Percentiles rank a stretch among this genome's conserved stretches.
phyloP scores from a whole-genome alignment of 2,329 filamentous ascomycete species.

The Fusarium sp. region DNA sequence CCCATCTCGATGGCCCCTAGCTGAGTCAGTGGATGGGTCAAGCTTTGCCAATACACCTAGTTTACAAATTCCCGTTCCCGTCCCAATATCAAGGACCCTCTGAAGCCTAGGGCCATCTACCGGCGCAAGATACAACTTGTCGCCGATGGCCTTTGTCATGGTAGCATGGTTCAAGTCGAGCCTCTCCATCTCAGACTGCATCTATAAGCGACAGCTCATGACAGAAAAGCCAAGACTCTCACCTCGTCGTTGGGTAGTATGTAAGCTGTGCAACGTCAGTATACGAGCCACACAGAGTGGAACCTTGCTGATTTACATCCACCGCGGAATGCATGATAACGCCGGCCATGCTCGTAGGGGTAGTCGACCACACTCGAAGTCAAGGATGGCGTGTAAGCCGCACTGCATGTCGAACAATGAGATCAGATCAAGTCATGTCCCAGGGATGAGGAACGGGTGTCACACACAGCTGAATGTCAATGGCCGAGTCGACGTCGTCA shows the following conservation, averaged over 20 bases:
- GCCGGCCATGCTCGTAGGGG: conserved; percentile 45
- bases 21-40: neutral
- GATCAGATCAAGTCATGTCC: neutral
- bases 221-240: neutral
- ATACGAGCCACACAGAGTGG: neutral
- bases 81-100: conserved; percentile 57
- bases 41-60: neutral
- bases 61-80: conserved; percentile 57
- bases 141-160: conserved; percentile 40
- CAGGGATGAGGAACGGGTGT: neutral
- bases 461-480: neutral
- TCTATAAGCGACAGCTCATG: neutral
- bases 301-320: conserved; percentile 31
- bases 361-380: conserved; percentile 34
- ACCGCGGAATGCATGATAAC: conserved; percentile 47
- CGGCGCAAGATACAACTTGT: conserved; percentile 42
- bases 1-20: conserved; percentile 55
- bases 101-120: conserved; percentile 42
- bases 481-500: neutral
- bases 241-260: conserved; percentile 16
- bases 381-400: neutral
- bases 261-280: conserved; percentile 3
- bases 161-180: conserved; percentile 52
- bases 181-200: conserved; percentile 47
- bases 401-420: neutral